Evolutionary conservation across 78 protist genomes (phyloP).

Genomic region (Chrysochromulina tobinii): DNA sequence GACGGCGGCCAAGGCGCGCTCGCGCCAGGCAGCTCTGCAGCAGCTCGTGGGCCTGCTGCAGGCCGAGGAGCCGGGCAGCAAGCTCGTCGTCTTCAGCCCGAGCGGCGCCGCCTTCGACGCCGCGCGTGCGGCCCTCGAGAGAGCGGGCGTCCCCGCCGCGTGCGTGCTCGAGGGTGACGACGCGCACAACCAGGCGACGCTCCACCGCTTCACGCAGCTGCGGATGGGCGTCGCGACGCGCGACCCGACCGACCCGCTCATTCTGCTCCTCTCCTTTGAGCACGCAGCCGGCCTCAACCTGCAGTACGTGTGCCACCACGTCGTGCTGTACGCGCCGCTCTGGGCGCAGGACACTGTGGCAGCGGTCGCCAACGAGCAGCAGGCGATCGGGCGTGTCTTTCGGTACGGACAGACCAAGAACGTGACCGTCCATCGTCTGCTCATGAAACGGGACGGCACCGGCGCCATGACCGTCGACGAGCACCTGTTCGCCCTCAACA

Average conservation of each 20-base stretch:
- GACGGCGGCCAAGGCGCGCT: background rate
- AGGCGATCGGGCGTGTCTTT: background rate
- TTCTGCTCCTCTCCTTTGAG: background rate
- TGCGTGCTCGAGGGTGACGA: background rate
- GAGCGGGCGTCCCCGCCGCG: background rate
- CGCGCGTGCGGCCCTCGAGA: background rate
- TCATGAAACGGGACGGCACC: background rate
- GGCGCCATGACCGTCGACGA: background rate
- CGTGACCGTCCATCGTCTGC: background rate
- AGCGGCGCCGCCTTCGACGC: background rate
- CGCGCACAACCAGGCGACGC: background rate
- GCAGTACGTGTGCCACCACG: conserved; percentile 1
- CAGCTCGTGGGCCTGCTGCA: background rate
- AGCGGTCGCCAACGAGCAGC: background rate
- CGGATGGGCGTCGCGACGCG: background rate
- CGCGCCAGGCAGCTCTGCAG: background rate
- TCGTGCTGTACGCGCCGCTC: background rate
- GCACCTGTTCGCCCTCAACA: background rate
- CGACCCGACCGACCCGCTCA: background rate
- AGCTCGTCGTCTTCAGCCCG: background rate
- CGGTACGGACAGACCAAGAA: background rate
- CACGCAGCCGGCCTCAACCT: background rate
- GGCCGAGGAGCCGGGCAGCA: background rate
- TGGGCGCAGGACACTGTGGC: background rate
- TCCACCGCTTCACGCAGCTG: background rate